Evolutionary conservation across 768 basidiomycete species (phyloP).

Genomic region (Tylopilus vinaceipallidus): DNA sequence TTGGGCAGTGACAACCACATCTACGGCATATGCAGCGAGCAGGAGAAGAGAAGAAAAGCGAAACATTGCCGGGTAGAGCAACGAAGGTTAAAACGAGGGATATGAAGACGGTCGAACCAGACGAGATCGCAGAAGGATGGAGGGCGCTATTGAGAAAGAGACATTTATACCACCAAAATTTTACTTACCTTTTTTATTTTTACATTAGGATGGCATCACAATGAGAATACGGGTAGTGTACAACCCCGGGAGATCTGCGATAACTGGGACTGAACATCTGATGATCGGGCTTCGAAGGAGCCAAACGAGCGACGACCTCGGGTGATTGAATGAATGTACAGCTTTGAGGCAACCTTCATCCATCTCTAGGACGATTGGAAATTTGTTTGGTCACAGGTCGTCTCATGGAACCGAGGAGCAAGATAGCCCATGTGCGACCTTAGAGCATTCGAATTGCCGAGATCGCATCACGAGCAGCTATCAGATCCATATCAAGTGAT

Average conservation of each 20-base stretch:
- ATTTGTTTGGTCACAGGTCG: neutral
- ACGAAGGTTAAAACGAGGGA: neutral
- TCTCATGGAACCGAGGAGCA: neutral
- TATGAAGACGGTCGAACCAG: neutral
- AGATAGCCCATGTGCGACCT: neutral
- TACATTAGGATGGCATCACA: neutral
- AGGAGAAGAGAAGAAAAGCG: slow-evolving; percentile 1
- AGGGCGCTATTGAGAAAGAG: neutral
- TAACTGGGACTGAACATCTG: neutral
- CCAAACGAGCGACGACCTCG: neutral
- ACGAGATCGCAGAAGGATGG: neutral
- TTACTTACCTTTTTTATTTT: neutral
- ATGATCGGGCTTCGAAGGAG: slow-evolving; percentile 2
- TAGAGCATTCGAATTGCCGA: neutral
- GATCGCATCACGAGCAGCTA: neutral
- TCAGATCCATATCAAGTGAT: neutral
- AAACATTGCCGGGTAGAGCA: neutral
- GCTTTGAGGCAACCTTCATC: neutral
- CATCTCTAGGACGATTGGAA: neutral
- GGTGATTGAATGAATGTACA: neutral
- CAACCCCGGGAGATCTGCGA: neutral
- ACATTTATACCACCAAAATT: slow-evolving; percentile 13
- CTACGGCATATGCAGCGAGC: neutral
- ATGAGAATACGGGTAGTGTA: neutral
- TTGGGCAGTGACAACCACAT: slow-evolving; percentile 2